phyloP scores from a whole-genome alignment of 2,329 filamentous ascomycete species.

The Emmonsiellopsis sp. region DNA sequence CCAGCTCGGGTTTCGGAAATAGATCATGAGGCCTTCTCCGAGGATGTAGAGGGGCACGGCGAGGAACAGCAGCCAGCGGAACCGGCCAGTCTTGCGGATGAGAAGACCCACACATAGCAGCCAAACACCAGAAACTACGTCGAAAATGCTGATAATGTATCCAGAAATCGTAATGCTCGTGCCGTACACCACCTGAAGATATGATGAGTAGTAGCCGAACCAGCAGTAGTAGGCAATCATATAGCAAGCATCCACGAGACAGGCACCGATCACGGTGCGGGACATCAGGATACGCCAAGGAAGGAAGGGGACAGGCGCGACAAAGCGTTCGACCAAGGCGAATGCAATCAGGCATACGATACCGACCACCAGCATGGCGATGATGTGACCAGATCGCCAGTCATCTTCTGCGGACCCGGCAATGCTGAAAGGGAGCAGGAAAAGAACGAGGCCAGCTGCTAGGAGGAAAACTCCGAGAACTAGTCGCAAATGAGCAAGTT shows the following conservation, averaged over 20 bases:
- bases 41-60: constrained; percentile 42
- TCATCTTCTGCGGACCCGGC: constrained; percentile 5
- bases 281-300: no score
- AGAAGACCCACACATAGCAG: constrained; percentile 7
- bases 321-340: constrained; percentile 21
- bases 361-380: constrained; percentile 45
- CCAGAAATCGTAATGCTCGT: constrained; percentile 31
- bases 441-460: no score
- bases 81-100: constrained; percentile 40
- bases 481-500: no score
- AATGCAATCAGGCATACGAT: constrained; percentile 44
- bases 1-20: constrained; percentile 40
- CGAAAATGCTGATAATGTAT: constrained; percentile 38
- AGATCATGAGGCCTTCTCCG: constrained; percentile 44
- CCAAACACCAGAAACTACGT: constrained; percentile 20
- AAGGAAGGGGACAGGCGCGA: no score
- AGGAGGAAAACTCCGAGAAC: no score
- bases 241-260: background rate
- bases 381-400: constrained; percentile 18
- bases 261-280: background rate
- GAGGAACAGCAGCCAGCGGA: constrained; percentile 41
- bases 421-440: background rate
- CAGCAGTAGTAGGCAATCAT: constrained; percentile 25
- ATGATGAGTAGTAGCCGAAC: constrained; percentile 43
- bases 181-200: constrained; percentile 43